Base-by-base conservation (phyloP, 208 protist genomes). In the Trypanosoma boissoni region DNA sequence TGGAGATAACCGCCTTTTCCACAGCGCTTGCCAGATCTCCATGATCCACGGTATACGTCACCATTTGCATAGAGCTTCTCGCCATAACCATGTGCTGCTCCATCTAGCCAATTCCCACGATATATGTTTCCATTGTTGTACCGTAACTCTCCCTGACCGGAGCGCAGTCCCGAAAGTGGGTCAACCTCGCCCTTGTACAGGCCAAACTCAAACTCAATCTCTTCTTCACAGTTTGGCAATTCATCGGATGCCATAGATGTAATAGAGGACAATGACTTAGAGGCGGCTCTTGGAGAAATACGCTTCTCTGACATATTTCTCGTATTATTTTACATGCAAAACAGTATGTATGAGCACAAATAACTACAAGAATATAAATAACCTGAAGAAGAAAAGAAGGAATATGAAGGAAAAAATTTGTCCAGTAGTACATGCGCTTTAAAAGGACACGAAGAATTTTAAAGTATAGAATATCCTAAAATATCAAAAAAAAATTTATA, bases 81-180 rank as follows among this genome's bases (percentile, higher is more conserved):
- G 14, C 84, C 87, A 18, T 80, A 76, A 43, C 83, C 83, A 54
- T 93, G 45, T 0, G 77, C 53, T 14, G 72, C 74, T 8, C 80
- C 84, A 27, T 86, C 55, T 24, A 42, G 43, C 89, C 86, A 95
- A 57, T 79, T 50, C 24, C 89, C 89, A 0, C 72, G 77, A 72
- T 94, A 94, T 18, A 85, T 58, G 69, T 91, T 86, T 44, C 89
- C 86, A 59, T 68, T 85, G 31, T 59, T 65, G 84, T 91, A 88
- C 42, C 61, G 53, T 16, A 86, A 64, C 12, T 49, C 72, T 34
- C 88, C 88, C 27, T 91, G 42, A 3, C 88, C 88, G 27, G 83
- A 48, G 1, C 79, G 82, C 27, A 85, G 69, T 1, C 65, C 60
- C 2, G 76, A 87, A 9, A 64, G 26, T 3, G 67, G 68, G 54